Base-by-base conservation (phyloP, 2,329 filamentous ascomycete genomes). In the Aureobasidium namibiae region DNA sequence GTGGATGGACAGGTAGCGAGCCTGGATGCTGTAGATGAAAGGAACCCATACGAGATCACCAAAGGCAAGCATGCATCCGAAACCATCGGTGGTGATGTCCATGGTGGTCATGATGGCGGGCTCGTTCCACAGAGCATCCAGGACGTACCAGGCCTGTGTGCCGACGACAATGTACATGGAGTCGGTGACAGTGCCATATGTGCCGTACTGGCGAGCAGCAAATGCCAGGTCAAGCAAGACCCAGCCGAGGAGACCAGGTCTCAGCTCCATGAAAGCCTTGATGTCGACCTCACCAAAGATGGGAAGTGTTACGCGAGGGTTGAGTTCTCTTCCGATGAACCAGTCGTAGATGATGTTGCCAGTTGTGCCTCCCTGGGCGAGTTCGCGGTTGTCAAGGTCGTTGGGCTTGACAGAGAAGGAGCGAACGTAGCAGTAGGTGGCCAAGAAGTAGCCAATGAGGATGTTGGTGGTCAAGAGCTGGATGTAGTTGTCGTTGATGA, bases 301-400 rank as follows among this genome's bases (percentile, higher is more conserved):
- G 2, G 91, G 91, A 24, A 96, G 76, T 0, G 80, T 83, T 61
- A 95, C 74, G 50, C 92, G 89, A 3, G 92, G 92, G 75, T 97
- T 97, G 62, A 97, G 84, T 73, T 97, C 92, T 29, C 92, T 89
- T 21, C 92, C 92, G 64, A 97, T 96, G 75, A 91, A 97, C 85
- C 90, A 97, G 74, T 97, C 92, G 72, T 97, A 96, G 38, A 96
- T 74, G 63, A 90, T 76, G 73, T 95, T 96, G 60, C 91, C 92
- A 1, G 84, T 85, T 69, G 88, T 83, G 16, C 91, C 92, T 44
- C 92, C 91, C 1, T 84, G 83, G 0, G 92, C 92, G 8, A 97
- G 81, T 71, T 94, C 86, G 41, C 92, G 88, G 63, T 82, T 77
- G 49, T 87, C 80, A 13, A 81, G 77, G 70, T 95, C 90, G 44